Conservation (phyloP, 225 moss, liverwort and hornwort genomes). For the Pseudoscleropodium purum region DNA sequence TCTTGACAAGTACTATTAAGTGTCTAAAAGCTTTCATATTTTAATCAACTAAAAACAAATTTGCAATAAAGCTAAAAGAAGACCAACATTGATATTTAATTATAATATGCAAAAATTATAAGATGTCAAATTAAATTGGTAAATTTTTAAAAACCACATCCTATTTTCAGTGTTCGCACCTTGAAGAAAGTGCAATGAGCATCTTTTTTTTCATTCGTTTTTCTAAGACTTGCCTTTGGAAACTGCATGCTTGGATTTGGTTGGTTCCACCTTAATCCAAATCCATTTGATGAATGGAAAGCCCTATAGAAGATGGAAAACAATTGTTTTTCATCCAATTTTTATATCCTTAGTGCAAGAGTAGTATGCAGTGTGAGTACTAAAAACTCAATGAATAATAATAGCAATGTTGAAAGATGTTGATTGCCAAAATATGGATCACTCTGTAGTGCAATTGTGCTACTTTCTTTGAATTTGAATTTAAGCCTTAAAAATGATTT, state of each 20-base stretch:
- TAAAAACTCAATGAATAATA: neutral
- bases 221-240: neutral
- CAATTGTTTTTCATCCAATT: neutral
- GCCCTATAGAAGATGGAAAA: neutral
- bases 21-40: neutral
- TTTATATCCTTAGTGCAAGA: neutral
- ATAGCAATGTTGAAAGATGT: neutral
- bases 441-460: neutral
- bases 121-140: neutral
- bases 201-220: neutral
- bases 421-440: neutral
- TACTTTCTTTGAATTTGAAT: fast-evolving
- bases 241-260: neutral
- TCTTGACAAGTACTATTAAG: neutral
- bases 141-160: neutral
- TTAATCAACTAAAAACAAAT: fast-evolving
- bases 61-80: neutral
- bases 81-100: neutral
- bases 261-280: neutral
- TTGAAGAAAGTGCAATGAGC: neutral
- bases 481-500: neutral
- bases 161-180: neutral
- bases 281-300: neutral
- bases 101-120: neutral
- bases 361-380: neutral